Evolutionary conservation across 1,284 basidiomycete species (phyloP), one percentile per base, ranked within the genome.

Genomic region (Naganishia albida): DNA sequence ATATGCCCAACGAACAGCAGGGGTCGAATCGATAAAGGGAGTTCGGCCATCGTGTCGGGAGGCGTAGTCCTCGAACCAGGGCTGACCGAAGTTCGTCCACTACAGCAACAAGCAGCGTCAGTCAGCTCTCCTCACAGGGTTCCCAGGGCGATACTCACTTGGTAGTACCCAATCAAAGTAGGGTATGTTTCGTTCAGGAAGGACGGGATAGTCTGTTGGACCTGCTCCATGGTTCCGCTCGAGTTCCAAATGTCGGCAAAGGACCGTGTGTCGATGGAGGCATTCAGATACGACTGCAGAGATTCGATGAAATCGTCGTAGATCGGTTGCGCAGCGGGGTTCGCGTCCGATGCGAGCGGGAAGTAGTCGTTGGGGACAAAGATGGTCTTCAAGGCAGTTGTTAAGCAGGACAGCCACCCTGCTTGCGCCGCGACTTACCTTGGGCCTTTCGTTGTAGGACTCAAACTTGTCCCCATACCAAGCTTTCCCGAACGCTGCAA

Each of bases 11-110:
- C 80, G 76, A 4, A 70, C 70, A 15, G 75, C 68, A 3, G 80
- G 79, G 1, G 75, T 73, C 43, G 81, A 80, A 67, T 81, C 74
- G 63, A 81, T 75, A 69, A 81, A 80, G 0, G 81, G 81, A 52
- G 69, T 72, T 16, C 71, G 74, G 1, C 80, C 80, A n/a, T 72
- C 75, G 67, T 81, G 73, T 39, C 72, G 73, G 0, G 74, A 75
- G 10, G 74, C 73, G 67, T 76, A 81, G 66, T 78, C 79, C 7
- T 70, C 70, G 67, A 80, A 77, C 74, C 81, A 81, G 6, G 76
- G 78, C 42, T 74, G 71, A 3, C 76, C 80, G 54, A 81, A 71
- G 23, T 78, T 72, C 15, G 70, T 72, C 67, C 74, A 79, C 51
- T 63, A 38, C 10, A 53, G 13, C 16, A 18, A 51, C 10, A n/a